phyloP scores from a whole-genome alignment of 2,329 filamentous ascomycete genomes.

The Fusarium duplospermum region DNA sequence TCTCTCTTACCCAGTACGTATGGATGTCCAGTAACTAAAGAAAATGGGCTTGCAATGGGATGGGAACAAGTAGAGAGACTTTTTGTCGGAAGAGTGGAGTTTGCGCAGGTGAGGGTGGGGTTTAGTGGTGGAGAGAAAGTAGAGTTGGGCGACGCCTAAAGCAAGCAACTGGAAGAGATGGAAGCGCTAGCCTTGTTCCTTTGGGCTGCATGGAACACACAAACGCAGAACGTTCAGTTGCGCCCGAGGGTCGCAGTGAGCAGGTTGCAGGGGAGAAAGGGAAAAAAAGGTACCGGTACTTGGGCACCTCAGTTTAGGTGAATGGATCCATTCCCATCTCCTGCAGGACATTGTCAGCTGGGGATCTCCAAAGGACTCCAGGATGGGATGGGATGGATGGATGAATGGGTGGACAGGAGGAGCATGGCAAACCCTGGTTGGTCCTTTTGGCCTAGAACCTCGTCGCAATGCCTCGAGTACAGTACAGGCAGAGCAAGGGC shows the following conservation, averaged over 20 bases:
- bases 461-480: neutral
- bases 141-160: neutral
- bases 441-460: conserved; percentile 2
- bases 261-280: neutral
- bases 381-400: conserved; percentile 7
- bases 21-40: neutral
- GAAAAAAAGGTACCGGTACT: conserved; percentile 23
- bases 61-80: conserved; percentile 33
- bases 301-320: neutral
- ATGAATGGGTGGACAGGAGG: conserved; percentile 1
- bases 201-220: neutral
- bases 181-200: neutral
- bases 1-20: neutral
- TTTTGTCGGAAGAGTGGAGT: conserved; percentile 36
- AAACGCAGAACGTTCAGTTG: neutral
- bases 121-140: conserved; percentile 12
- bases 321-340: conserved; percentile 8
- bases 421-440: conserved; percentile 21
- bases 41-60: conserved; percentile 2
- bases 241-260: neutral
- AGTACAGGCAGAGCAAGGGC: neutral
- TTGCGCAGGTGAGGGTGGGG: conserved; percentile 26
- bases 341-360: conserved; percentile 38
- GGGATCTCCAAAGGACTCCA: conserved; percentile 7
- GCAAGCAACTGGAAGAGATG: neutral